Evolutionary conservation across 495 filamentous ascomycete genomes (phyloP), one percentile per base, ranked within the genome.

Genomic region (Penicillium desertorum): DNA sequence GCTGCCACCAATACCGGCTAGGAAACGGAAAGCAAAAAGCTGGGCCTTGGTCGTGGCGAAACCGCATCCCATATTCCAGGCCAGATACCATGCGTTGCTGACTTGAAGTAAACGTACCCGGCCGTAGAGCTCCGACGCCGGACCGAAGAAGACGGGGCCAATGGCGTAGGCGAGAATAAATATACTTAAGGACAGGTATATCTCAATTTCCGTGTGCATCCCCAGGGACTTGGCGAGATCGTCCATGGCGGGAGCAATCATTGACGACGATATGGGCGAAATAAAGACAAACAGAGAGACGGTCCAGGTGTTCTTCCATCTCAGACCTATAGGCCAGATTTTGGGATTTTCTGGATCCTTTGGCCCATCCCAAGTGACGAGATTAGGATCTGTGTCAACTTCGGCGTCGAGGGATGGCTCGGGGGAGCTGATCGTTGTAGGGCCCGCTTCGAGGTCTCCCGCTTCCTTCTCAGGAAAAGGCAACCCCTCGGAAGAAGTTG

Each of bases 91-190:
- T 1, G 82, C 41, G 57, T 82, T 86, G 4, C 72, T 62, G 0
- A 76, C 32, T 58, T 83, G 81, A 11, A 85, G 65, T 8, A 87
- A 69, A 2, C 68, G 52, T 2, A 76, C 69, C 27, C 85, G 70
- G 5, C 86, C 86, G 62, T 80, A 87, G 14, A 88, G 58, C 64
- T 89, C 86, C 11, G 76, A 79, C 5, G 85, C 67, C 0, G 86
- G 86, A 0, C 78, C 83, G 30, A 84, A 68, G 49, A 85, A 69
- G 2, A 85, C 61, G 0, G 82, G 82, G 1, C 77, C 77, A 44
- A 80, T 51, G 12, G 69, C 77, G 30, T 69, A 63, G 75, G 86
- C 48, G 20, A 85, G 67, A 14, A 85, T 69, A 5, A 69, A 57
- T 6, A 77, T 70, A 25, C 83, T 71, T 10, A 85, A 82, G 54